Base-by-base conservation (phyloP, 495 filamentous ascomycete species). In the Apiosordaria backusii region DNA sequence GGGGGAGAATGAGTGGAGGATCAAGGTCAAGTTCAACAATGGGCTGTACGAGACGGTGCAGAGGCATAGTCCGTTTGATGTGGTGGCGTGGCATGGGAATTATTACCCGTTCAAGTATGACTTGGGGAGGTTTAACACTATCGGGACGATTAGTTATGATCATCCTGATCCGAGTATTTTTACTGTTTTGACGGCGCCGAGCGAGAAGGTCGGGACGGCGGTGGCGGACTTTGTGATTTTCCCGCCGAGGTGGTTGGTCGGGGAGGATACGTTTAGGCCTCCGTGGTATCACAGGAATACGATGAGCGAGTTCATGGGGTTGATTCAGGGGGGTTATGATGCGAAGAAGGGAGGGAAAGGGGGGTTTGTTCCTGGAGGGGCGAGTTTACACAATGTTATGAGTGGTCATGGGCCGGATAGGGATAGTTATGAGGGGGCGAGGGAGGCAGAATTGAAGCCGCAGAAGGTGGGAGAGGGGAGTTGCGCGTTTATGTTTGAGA, bases 31-130 rank as follows among this genome's bases (percentile, higher is more conserved):
- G 74, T 94, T 96, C 77, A 87, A 89, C 72, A 89, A 91, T 72
- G 83, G 85, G 57, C 86, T 96, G 50, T 93, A 93, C 78, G 81
- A 82, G 16, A 90, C 90, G 1, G 82, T 81, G 62, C 91, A 92
- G 78, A 73, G 78, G 15, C 91, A 92, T 75, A 89, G 86, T 0
- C 91, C 91, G 13, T 96, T 93, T 69, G 90, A 96, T 68, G 84
- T 96, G 1, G 91, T 93, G 7, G 89, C 89, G 21, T 96, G 92
- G 92, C 90, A 94, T 71, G 87, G 88, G 58, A 81, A 79, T 69
- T 93, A 92, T 75, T 90, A 90, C 71, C 91, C 92, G 0, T 93
- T 88, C 85, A 96, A 96, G 74, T 95, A 96, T 79, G 91, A 94
- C 74, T 84, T 96, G 1, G 89, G 85, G 3, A 85, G 88, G 57